These are phyloP conservation scores for Saussurea involucrata DNA, from an alignment of 129 eudicot genomes.

Conservation along the genomic window DNA sequence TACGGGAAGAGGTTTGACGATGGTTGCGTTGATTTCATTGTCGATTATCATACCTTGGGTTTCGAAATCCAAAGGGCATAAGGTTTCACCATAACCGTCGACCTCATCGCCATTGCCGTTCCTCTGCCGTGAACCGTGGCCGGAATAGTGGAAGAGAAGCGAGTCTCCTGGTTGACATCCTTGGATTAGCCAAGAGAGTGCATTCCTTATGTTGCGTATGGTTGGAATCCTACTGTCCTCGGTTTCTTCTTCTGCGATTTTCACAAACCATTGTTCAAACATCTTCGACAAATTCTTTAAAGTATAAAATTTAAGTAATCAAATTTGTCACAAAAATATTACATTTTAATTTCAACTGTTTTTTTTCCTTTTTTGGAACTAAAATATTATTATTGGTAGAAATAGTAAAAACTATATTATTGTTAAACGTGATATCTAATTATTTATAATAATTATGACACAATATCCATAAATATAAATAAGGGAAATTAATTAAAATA, in stretches of 20 bases:
- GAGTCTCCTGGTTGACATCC: slow-evolving; percentile 95
- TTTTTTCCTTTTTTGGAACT: too few species aligned
- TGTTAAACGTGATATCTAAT: too few species aligned
- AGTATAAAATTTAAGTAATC: too few species aligned
- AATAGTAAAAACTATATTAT: too few species aligned
- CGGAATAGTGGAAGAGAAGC: slow-evolving; percentile 84
- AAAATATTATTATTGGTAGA: too few species aligned
- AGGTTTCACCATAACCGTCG: slow-evolving; percentile 95
- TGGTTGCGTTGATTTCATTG: slow-evolving; percentile 76
- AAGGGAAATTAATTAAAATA: too few species aligned
- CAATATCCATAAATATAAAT: too few species aligned
- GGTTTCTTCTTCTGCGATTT: slow-evolving; percentile 80
- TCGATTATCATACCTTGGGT: slow-evolving; percentile 95
- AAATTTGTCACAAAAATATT: too few species aligned
- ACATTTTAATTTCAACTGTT: neutral
- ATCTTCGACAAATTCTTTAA: too few species aligned
- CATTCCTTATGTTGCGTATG: slow-evolving; percentile 67
- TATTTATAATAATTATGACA: too few species aligned
- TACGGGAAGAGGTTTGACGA: slow-evolving; percentile 74
- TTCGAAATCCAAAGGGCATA: slow-evolving; percentile 90
- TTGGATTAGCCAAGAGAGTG: slow-evolving; percentile 79
- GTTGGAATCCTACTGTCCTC: slow-evolving; percentile 77
- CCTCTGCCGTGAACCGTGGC: slow-evolving; percentile 91
- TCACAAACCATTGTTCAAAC: too few species aligned
- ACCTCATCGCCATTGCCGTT: slow-evolving; percentile 84